Evolutionary conservation across 2,329 filamentous ascomycete species (phyloP), one percentile per base, ranked within the genome.

Genomic region (Scleromitrula shiraiana): DNA sequence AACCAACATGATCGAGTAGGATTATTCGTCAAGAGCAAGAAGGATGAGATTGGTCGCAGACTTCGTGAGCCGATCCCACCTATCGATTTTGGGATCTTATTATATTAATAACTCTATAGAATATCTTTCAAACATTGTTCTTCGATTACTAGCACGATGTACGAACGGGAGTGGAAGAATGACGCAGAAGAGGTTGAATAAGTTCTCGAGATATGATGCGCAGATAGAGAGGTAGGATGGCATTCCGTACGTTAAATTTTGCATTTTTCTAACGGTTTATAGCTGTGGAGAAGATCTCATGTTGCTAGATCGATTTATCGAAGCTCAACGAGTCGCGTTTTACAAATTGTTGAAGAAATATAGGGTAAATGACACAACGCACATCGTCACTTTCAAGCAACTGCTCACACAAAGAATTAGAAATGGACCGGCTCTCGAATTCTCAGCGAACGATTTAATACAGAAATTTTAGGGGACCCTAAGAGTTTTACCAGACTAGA

Each of bases 291-390:
- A 87, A 55, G 87, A 93, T 54, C 80, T 88, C 46, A 75, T 78
- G 46, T 77, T 78, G 4, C 71, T 93, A 5, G 76, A 78, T 29
- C 79, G 86, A 35, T 94, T 91, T 58, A 77, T 83, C 53, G 74
- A 77, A 50, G 83, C 84, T 2, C 88, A 94, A 62, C 73, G 82
- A 8, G 77, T 83, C 4, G 88, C 84, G 4, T 90, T 94, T 59
- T 77, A 79, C 47, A 94, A 94, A 67, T 82, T 94, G 30, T 70
- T 90, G 27, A 93, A 91, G 64, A 94, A 94, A 63, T 91, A 93
- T 67, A 77, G 74, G 71, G 77, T 78, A 67, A n/a, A 68, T 43
- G 10, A 24, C 20, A 14, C 23, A 15, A 15, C 17, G 9, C 27
- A 14, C n/a, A 7, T 37, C 15, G 8, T 37, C 41, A 33, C 12